These are phyloP conservation scores for Citrus trifoliata DNA, from an alignment of 345 rosid genomes.

Conservation along the genomic window DNA sequence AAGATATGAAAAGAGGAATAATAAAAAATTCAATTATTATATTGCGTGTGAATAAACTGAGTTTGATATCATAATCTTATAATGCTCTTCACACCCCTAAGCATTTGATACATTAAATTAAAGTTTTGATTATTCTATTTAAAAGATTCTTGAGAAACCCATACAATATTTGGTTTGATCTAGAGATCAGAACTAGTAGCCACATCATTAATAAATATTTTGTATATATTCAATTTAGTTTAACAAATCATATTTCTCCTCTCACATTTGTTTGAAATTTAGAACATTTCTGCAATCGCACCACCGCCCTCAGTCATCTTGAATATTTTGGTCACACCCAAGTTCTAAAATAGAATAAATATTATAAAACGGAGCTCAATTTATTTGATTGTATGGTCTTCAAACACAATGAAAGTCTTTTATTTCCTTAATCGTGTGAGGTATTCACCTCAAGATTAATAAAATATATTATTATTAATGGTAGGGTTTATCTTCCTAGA, in stretches of 20 bases:
- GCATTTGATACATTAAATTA: background rate
- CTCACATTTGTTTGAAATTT: background rate
- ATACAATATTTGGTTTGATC: background rate
- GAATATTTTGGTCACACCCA: background rate
- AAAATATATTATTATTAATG: too few relatives aligned
- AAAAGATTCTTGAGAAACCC: background rate
- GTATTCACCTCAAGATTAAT: too few relatives aligned
- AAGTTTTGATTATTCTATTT: background rate
- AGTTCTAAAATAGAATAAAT: background rate
- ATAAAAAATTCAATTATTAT: background rate
- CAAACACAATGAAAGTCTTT: too few relatives aligned
- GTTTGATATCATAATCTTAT: too few relatives aligned
- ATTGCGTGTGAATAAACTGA: background rate
- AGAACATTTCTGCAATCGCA: background rate
- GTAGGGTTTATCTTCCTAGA: too few relatives aligned
- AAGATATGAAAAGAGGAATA: background rate
- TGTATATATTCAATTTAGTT: background rate
- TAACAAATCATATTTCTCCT: background rate
- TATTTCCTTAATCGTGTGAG: too few relatives aligned
- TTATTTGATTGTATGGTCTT: too few relatives aligned
- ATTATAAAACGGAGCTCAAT: background rate
- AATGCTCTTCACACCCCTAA: background rate
- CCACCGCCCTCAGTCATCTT: background rate
- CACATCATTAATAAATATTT: background rate
- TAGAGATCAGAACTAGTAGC: background rate